A percentile compares a stretch with the other conserved stretches of the same genome.
phyloP scores from a whole-genome alignment of 345 rosid species.

The Eucalyptus cloeziana region DNA sequence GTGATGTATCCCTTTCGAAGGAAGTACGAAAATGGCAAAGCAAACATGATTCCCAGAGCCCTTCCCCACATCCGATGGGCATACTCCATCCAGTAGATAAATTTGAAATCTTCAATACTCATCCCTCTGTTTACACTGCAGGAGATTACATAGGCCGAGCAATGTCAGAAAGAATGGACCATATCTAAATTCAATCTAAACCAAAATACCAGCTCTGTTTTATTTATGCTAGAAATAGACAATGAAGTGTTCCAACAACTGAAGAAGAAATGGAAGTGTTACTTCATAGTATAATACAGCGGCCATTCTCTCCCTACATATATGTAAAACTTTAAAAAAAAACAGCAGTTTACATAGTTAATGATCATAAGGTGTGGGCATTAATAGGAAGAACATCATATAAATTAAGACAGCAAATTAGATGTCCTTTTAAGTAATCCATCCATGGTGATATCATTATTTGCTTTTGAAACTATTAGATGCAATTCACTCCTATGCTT shows the following conservation, averaged over 20 bases:
- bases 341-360: not conserved
- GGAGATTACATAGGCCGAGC: not conserved
- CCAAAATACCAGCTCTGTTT: not conserved
- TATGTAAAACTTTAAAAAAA: not conserved
- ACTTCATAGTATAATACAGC: not conserved
- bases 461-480: not conserved
- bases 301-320: not conserved
- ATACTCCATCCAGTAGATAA: constrained; percentile 97
- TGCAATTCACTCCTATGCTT: not conserved
- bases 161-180: not conserved
- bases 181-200: not conserved
- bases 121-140: constrained; percentile 87
- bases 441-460: not conserved
- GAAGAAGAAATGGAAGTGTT: not conserved
- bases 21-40: constrained; percentile 92
- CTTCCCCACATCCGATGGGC: constrained; percentile 99
- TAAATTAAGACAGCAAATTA: not conserved
- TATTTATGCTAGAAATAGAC: not conserved
- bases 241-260: not conserved
- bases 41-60: constrained; percentile 91
- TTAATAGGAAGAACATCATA: not conserved
- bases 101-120: constrained; percentile 86
- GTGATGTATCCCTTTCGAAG: constrained; percentile 84
- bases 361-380: not conserved
- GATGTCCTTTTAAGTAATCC: not conserved